Conservation (phyloP, 306 rosid species). For the Cicer arietinum region DNA sequence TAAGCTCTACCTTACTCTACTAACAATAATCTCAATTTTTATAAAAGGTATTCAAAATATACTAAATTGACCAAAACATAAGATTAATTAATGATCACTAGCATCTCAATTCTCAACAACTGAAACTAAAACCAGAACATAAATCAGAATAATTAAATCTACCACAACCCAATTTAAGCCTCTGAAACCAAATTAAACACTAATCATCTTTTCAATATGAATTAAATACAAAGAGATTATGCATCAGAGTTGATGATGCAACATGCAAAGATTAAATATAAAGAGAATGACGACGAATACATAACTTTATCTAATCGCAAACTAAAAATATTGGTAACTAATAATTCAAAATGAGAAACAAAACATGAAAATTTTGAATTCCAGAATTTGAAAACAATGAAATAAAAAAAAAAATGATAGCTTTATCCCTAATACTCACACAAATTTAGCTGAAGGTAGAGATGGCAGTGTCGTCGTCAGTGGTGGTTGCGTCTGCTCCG, state of each 20-base stretch:
- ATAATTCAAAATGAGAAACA: constrained; percentile 1
- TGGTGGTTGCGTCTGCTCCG: constrained; percentile 42
- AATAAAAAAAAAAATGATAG: not conserved
- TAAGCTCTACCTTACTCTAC: not conserved
- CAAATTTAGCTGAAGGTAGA: constrained; percentile 62
- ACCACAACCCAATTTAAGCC: constrained; percentile 11
- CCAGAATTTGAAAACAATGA: constrained; percentile 17
- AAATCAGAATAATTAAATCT: constrained; percentile 12
- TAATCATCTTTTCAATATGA: not conserved
- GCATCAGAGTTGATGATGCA: not conserved
- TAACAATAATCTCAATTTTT: constrained; percentile 1
- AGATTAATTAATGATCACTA: constrained; percentile 23
- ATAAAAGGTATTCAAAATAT: not conserved
- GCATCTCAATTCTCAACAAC: constrained; percentile 41
- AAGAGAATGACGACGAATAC: not conserved
- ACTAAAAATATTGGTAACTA: not conserved
- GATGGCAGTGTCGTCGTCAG: not conserved
- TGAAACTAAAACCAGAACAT: constrained; percentile 3
- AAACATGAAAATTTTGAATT: not conserved
- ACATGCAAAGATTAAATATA: constrained; percentile 18
- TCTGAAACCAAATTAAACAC: not conserved
- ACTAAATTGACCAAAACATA: constrained; percentile 21
- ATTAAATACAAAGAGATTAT: not conserved
- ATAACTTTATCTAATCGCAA: not conserved
- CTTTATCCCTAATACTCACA: constrained; percentile 56